phyloP scores from a whole-genome alignment of 805 yeast genomes.

The Tetrapisispora taiwanensis region DNA sequence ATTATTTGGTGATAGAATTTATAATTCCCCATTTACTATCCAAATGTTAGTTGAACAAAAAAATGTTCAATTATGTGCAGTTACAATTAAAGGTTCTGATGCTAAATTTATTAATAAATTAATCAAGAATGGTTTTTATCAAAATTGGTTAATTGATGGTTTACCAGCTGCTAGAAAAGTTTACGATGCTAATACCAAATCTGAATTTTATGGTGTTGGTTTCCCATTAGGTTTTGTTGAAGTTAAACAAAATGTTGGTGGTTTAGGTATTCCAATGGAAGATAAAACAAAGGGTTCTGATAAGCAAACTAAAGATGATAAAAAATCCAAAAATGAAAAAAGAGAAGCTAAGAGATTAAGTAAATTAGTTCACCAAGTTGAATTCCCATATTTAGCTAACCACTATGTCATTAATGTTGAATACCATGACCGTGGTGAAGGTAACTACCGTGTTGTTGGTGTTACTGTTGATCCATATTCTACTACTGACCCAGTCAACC shows the following conservation, averaged over 20 bases:
- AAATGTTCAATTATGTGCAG: conserved; percentile 60
- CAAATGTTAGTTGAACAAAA: conserved; percentile 62
- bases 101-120: conserved; percentile 66
- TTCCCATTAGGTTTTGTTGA: conserved; percentile 69
- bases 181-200: conserved; percentile 46
- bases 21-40: conserved; percentile 80
- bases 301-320: not conserved
- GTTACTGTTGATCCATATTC: conserved; percentile 60
- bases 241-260: conserved; percentile 26
- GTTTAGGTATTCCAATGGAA: conserved; percentile 2
- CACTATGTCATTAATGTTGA: conserved; percentile 74
- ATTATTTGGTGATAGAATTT: conserved; percentile 90
- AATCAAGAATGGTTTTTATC: conserved; percentile 72
- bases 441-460: conserved; percentile 81
- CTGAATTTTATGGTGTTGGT: conserved; percentile 67
- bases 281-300: not conserved
- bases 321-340: not conserved
- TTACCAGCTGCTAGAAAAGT: conserved; percentile 75
- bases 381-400: conserved; percentile 56
- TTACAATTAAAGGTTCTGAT: conserved; percentile 51
- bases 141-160: conserved; percentile 92
- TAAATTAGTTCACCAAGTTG: conserved; percentile 15
- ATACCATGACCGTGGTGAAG: conserved; percentile 64
- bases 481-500: conserved; percentile 12
- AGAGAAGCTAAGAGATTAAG: conserved; percentile 2